Base-by-base conservation (phyloP, 2,329 filamentous ascomycete species). In the Niveomyces coronatus region DNA sequence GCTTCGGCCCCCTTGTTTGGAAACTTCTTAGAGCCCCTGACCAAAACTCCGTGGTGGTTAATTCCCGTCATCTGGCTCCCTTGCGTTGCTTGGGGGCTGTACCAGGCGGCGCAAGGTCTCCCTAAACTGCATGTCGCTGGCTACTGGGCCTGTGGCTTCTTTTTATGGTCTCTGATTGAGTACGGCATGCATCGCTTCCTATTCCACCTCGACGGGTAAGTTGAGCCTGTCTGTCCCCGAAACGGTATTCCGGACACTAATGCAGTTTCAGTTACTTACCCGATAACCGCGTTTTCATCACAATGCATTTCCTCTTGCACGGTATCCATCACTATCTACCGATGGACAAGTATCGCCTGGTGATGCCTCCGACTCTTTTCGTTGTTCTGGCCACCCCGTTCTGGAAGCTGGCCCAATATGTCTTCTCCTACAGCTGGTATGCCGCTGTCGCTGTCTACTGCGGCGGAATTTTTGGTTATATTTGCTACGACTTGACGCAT, bases 261-360 rank as follows among this genome's bases (percentile, higher is more conserved):
- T 46, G 16, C 31, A 14, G 24, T 9, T 30, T 13, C 38, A 93
- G 85, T 33, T 85, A 79, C 54, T 80, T 98, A 9, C 91, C 91
- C 1, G 85, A 98, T 57, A 94, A 96, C 58, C 75, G 86, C 39
- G 80, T 85, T n/a, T 82, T 75, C 46, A 68, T 98, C 42, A 94
- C 86, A 0, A 50, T 82, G 15, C 91, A 98, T 59, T 98, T 98
- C 64, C 65, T 95, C 28, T 82, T 98, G 18, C 91, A 98, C 53
- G 91, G 91, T 46, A 85, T 98, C 46, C 91, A 98, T 56, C 91
- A 98, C 62, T 98, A 96, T 62, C 74, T 98, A 4, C 91, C 91
- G n/a, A 96, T 98, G 91, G 91, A 98, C 65, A 89, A 82, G 55
- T 89, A 94, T 53, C 81, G 91, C 44, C 79, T 98, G 9, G 91